Conservation (phyloP, 805 yeast species). For the Candida caryicola region DNA sequence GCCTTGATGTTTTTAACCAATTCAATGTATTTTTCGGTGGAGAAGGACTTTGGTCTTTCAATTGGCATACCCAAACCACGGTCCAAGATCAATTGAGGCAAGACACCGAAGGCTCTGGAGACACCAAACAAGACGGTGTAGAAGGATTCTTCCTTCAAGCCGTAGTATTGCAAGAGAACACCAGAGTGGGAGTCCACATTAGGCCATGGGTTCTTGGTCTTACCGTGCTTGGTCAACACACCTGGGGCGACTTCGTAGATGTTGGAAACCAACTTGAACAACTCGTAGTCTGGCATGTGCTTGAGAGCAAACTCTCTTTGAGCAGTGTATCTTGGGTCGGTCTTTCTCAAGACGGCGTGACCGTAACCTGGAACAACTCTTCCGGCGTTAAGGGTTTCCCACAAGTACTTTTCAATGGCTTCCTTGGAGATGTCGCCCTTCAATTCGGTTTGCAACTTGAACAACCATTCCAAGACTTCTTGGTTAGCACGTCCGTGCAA, state of each 20-base stretch:
- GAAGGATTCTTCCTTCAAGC: conserved; percentile 67
- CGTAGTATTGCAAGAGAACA: conserved; percentile 75
- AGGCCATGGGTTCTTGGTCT: conserved; percentile 84
- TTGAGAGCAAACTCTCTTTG: conserved; percentile 64
- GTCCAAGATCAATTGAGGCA: conserved; percentile 78
- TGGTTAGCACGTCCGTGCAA: conserved; percentile 84
- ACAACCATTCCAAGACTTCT: conserved; percentile 74
- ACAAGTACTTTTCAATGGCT: conserved; percentile 62
- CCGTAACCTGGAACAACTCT: conserved; percentile 88
- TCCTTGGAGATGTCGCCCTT: conserved; percentile 55
- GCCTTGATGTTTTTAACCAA: conserved; percentile 52
- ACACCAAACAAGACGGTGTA: conserved; percentile 83
- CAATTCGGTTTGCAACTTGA: conserved; percentile 60
- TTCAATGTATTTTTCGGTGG: conserved; percentile 72
- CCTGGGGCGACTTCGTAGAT: conserved; percentile 70
- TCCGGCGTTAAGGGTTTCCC: conserved; percentile 69
- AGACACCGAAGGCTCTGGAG: conserved; percentile 75
- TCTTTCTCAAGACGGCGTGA: conserved; percentile 79
- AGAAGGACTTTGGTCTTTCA: conserved; percentile 68
- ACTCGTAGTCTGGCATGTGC: conserved; percentile 60
- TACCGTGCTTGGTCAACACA: conserved; percentile 74
- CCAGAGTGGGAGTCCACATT: conserved; percentile 82
- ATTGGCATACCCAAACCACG: conserved; percentile 74
- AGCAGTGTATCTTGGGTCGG: conserved; percentile 79
- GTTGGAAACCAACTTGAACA: conserved; percentile 64